Evolutionary conservation across 2,329 filamentous ascomycete genomes (phyloP).

Genomic region (Nothophaeocryptopus gaeumannii): DNA sequence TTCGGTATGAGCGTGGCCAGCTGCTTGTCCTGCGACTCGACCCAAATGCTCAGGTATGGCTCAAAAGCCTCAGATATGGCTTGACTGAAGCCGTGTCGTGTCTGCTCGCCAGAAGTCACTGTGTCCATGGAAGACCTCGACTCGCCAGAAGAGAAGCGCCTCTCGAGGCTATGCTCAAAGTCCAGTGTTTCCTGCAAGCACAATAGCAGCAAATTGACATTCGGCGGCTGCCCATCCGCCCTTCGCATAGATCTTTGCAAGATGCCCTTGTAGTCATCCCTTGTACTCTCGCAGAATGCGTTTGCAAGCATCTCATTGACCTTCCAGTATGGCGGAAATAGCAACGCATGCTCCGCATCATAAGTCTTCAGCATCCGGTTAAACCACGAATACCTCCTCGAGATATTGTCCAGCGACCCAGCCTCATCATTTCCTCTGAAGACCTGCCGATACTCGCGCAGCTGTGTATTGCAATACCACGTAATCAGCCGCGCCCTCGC

Average conservation of each 20-base stretch:
- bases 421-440: slow-evolving; percentile 97
- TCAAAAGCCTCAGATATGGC: slow-evolving; percentile 96
- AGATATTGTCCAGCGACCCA: slow-evolving; percentile 93
- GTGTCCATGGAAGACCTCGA: slow-evolving; percentile 81
- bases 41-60: slow-evolving; percentile 94
- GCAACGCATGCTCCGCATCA: slow-evolving; percentile 83
- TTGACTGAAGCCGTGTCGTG: slow-evolving; percentile 75
- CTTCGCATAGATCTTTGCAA: slow-evolving; percentile 82
- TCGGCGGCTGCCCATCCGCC: slow-evolving; percentile 72
- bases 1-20: slow-evolving; percentile 79
- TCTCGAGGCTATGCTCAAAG: slow-evolving; percentile 89
- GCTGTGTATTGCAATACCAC: slow-evolving; percentile 97
- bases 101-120: slow-evolving; percentile 65
- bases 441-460: slow-evolving; percentile 91
- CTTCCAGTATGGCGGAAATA: slow-evolving; percentile 86
- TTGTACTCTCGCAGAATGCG: slow-evolving; percentile 90
- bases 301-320: slow-evolving; percentile 88
- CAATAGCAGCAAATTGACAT: slow-evolving; percentile 83
- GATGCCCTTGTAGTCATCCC: slow-evolving; percentile 93
- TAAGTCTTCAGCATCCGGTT: slow-evolving; percentile 92
- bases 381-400: slow-evolving; percentile 92
- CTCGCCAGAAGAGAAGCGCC: slow-evolving; percentile 66
- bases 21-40: slow-evolving; percentile 91
- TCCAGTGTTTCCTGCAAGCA: slow-evolving; percentile 95
- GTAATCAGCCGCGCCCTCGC: slow-evolving; percentile 78